Base-by-base conservation (phyloP, 805 yeast genomes). In the Metschnikowia koreensis region DNA sequence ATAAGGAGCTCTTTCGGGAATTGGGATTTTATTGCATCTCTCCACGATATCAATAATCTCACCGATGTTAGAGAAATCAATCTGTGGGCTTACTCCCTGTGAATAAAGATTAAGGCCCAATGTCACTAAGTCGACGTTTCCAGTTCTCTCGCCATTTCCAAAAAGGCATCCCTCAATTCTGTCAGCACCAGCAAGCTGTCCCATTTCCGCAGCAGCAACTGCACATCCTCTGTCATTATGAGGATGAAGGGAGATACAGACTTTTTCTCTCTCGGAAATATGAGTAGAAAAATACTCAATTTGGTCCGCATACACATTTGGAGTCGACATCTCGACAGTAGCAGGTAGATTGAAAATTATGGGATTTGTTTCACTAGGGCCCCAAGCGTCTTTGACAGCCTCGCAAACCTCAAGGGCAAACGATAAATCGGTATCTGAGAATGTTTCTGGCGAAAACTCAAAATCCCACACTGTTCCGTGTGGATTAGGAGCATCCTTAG, bases 151-250 rank as follows among this genome's bases (percentile, higher is more conserved):
- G 59, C 96, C 94, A 63, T 87, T 87, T 47, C 94, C 96, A 61
- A 87, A 87, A 44, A 87, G 70, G 71, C 93, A 87, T 22, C 96
- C 96, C 69, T 87, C 96, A 27, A 87, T 87, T 67, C 96, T 81
- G 66, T 87, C 90, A n/a, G 90, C 96, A 48, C 96, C 96, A 2
- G 90, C 96, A 69, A 87, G 63, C 63, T 83, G 84, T 43, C 88
- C 96, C 51, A 87, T 77, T 69, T 87, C 96, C 3, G 91, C 86
- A 36, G 94, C 94, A 10, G 93, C 94, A n/a, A 87, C 92, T 12
- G 88, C 92, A 66, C 93, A 87, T 22, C 96, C 96, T 63, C 96
- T 79, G 70, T 87, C 94, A 60, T 87, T 87, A 69, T 87, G 96
- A 33, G 90, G 88, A 67, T 87, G 96, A 50, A 88, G 78, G 12